Conservation (phyloP, 1,284 basidiomycete genomes). For the Ustilago trichophora region DNA sequence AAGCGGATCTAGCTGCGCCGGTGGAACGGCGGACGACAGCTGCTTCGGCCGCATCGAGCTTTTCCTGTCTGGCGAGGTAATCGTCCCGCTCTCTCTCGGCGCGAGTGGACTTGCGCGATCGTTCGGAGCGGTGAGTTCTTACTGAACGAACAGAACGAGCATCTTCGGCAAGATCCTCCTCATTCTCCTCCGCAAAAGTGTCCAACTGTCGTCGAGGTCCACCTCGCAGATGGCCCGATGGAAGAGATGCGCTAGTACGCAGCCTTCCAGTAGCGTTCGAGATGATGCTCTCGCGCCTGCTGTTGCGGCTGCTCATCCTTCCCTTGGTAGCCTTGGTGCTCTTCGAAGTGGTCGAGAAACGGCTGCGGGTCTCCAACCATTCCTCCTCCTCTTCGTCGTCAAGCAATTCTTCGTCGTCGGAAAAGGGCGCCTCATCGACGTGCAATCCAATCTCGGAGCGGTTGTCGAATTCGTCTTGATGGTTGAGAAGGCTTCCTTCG, state of each 20-base stretch:
- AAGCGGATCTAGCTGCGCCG: conserved; percentile 10
- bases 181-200: conserved; percentile 40
- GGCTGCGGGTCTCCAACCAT: conserved; percentile 32
- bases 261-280: conserved; percentile 32
- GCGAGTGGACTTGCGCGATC: conserved; percentile 26
- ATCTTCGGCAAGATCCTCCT: conserved; percentile 25
- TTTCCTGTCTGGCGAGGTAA: conserved; percentile 34
- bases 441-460: conserved; percentile 23
- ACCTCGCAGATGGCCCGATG: conserved; percentile 22
- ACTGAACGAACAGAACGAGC: conserved; percentile 17
- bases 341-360: conserved; percentile 10
- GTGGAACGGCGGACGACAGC: conserved; percentile 1
- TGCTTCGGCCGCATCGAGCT: conserved; percentile 5
- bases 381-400: conserved; percentile 26
- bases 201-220: conserved; percentile 24
- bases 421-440: conserved; percentile 16
- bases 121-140: conserved; percentile 10
- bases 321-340: conserved; percentile 7
- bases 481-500: conserved; percentile 21
- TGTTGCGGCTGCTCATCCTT: conserved; percentile 15
- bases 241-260: conserved; percentile 25
- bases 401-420: conserved; percentile 20
- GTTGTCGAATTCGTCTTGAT: conserved; percentile 14
- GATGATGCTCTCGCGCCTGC: conserved; percentile 21
- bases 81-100: conserved; percentile 42